Evolutionary conservation across 2,329 filamentous ascomycete genomes (phyloP).

Genomic region (Neopestalotiopsis sp.): DNA sequence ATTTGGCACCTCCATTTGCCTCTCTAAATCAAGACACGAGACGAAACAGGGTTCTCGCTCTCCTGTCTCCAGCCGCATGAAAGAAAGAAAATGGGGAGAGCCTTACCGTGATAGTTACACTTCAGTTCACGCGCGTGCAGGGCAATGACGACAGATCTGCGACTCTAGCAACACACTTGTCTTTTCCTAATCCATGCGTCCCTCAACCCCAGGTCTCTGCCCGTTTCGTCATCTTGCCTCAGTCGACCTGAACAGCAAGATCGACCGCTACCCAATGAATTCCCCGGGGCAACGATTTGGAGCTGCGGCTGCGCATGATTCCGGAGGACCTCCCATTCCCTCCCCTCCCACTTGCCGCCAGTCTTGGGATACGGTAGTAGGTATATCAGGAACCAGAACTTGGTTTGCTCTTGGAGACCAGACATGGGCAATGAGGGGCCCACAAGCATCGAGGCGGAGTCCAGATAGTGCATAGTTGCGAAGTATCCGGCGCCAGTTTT

Average conservation of each 20-base stretch:
- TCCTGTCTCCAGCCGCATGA: neutral
- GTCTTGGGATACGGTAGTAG: too few species aligned
- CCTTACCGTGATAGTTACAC: neutral
- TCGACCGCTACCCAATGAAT: conserved; percentile 6
- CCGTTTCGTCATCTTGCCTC: conserved; percentile 14
- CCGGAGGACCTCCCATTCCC: neutral
- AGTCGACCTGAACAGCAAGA: neutral
- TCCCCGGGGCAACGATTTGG: neutral
- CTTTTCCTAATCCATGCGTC: conserved; percentile 1
- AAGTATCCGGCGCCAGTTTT: neutral
- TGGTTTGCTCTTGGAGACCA: neutral
- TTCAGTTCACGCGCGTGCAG: neutral
- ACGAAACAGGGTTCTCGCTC: neutral
- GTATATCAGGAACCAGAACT: too few species aligned
- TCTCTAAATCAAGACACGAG: neutral
- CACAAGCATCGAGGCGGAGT: neutral
- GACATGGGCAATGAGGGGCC: neutral
- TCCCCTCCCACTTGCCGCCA: neutral
- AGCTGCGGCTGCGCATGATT: neutral
- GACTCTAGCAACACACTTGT: neutral
- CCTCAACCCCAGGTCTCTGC: neutral
- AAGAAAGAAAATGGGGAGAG: neutral
- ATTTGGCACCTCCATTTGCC: neutral
- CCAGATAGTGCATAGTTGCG: neutral
- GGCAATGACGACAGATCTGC: conserved; percentile 14